Percentiles rank a stretch among this genome's conserved stretches.
Evolutionary conservation across 163 green algal genomes (phyloP).

Genomic region (Coccomyxa subellipsoidea): DNA sequence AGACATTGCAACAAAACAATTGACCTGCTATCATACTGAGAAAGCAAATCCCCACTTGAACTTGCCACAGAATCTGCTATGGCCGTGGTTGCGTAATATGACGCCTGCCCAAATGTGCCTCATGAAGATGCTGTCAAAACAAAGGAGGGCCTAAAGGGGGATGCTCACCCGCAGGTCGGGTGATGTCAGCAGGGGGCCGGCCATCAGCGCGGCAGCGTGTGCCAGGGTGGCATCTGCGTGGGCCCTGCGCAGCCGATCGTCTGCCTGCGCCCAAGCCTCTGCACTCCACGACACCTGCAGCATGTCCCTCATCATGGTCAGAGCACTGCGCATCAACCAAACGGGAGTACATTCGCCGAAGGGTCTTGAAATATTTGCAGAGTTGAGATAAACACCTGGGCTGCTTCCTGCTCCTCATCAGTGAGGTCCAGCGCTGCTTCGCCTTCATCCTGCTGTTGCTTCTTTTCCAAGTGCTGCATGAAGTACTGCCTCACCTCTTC

Average conservation of each 20-base stretch:
- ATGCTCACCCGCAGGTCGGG: slow-evolving; percentile 38
- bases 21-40: too few species aligned
- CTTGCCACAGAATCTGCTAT: too few species aligned
- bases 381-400: too few species aligned
- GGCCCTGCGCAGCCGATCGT: slow-evolving; percentile 35
- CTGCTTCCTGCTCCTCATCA: not conserved
- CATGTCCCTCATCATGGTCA: slow-evolving; percentile 4
- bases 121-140: not conserved
- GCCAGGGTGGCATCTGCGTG: slow-evolving; percentile 56
- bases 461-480: slow-evolving; percentile 11
- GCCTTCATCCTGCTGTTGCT: not conserved
- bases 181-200: slow-evolving; percentile 53
- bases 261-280: slow-evolving; percentile 36
- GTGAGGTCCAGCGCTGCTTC: not conserved
- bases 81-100: not conserved
- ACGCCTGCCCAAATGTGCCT: too few species aligned
- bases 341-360: too few species aligned
- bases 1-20: too few species aligned
- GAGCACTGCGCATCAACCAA: not conserved
- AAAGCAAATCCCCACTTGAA: too few species aligned
- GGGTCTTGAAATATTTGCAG: too few species aligned
- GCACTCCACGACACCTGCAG: slow-evolving; percentile 25
- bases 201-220: slow-evolving; percentile 47
- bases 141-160: too few species aligned
- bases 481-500: not conserved